Base-by-base conservation (phyloP, 306 rosid genomes). In the Quercus cerris region DNA sequence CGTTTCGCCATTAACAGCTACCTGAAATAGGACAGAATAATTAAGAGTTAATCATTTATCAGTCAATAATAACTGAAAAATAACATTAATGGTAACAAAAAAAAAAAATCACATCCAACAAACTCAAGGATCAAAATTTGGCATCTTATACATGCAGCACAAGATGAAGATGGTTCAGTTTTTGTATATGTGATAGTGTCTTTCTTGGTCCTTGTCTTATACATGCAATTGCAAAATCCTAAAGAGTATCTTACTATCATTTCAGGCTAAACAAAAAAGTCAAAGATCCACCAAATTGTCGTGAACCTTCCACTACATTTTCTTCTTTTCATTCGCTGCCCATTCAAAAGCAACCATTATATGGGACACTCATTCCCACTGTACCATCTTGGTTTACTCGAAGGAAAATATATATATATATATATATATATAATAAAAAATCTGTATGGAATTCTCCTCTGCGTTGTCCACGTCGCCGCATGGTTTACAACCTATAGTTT, bases 1-100 rank as follows among this genome's bases (percentile, higher is more conserved):
- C 17, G 84, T 35, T 74, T 82, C 90, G 64, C 78, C 80, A 80
- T 70, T 72, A 44, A 80, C 84, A 56, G 72, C 75, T 56, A 85
- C 83, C 97, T 95, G 85, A 74, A 76, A 66, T 28, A 38, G 46
- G 46, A 38, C 46, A 38, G 46, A 38, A 7, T 38, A 38, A 38
- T 38, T 38, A 7, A 38, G 46, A 38, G 46, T 38, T 7, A 38
- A 7, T 38, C 46, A 38, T 38, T 38, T 38, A 38, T 38, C 11
- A 38, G 46, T 38, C 46, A 38, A 38, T 7, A 38, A 38, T 38
- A 38, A 38, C 46, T 38, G 46, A 7, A 38, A 38, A 38, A 7
- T 38, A 38, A 38, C 46, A 38, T 8, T 38, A 38, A 38, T 2
- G 46, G 46, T 38, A 1, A 38, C 11, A 38, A 8, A 38, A 28